Conservation (phyloP, 495 filamentous ascomycete species). For the Penicillium dipodomyicola region DNA sequence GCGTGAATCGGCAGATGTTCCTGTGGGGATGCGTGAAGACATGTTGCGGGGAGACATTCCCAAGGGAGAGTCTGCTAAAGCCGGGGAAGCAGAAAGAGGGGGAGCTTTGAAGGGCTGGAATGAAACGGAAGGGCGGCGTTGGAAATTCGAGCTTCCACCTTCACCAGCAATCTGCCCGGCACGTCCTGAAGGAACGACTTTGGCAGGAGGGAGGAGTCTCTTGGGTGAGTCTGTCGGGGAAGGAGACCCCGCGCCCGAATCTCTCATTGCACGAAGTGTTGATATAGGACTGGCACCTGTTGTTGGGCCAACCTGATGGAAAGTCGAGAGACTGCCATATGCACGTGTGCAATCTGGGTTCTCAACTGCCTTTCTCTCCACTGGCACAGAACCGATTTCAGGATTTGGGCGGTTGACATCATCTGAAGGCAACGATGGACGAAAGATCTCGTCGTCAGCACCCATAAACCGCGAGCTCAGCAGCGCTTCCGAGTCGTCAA, state of each 20-base stretch:
- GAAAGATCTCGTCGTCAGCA: constrained; percentile 81
- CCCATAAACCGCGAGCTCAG: constrained; percentile 96
- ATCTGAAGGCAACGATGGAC: constrained; percentile 62
- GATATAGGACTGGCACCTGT: constrained; percentile 82
- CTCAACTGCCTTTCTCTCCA: constrained; percentile 39
- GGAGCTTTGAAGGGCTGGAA: constrained; percentile 96
- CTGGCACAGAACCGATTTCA: constrained; percentile 75
- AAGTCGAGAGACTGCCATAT: constrained; percentile 91
- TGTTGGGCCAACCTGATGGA: constrained; percentile 75
- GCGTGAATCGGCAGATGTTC: constrained; percentile 59
- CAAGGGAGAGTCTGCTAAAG: constrained; percentile 50
- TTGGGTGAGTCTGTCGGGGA: constrained; percentile 57
- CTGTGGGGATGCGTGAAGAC: constrained; percentile 50
- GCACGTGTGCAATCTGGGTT: constrained; percentile 71
- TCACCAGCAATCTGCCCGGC: constrained; percentile 58
- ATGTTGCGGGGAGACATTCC: constrained; percentile 63
- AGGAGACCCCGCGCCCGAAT: constrained; percentile 46
- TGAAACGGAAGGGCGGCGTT: constrained; percentile 80
- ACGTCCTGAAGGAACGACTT: constrained; percentile 57
- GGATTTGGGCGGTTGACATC: constrained; percentile 34
- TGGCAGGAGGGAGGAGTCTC: constrained; percentile 57
- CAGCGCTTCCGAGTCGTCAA: constrained; percentile 86
- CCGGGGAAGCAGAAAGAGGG: constrained; percentile 87
- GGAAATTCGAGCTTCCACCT: constrained; percentile 46
- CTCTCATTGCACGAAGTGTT: constrained; percentile 68